phyloP scores from a whole-genome alignment of 257 asterid genomes.

The Nicotiana attenuata region DNA sequence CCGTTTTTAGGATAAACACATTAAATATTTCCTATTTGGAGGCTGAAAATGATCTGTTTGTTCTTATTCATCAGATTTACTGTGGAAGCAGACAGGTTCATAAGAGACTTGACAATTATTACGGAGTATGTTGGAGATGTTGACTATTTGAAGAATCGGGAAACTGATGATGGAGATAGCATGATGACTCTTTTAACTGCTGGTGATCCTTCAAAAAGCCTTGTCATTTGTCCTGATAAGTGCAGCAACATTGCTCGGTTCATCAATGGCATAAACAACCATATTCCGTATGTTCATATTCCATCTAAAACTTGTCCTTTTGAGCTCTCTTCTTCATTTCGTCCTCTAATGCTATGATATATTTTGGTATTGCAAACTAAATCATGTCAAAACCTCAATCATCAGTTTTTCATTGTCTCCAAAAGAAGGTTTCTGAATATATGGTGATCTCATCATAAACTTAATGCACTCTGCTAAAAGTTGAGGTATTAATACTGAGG shows the following conservation, averaged over 20 bases:
- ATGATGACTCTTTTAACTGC: conserved; percentile 87
- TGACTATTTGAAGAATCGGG: conserved; percentile 71
- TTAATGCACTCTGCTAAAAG: no score
- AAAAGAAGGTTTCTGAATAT: no score
- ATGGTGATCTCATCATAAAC: no score
- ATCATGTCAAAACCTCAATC: neutral
- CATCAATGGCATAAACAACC: conserved; percentile 91
- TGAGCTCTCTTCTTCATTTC: neutral
- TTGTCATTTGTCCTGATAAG: conserved; percentile 84
- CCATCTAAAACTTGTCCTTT: neutral
- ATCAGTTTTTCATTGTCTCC: no score
- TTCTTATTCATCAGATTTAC: conserved; percentile 55
- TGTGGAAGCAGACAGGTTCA: conserved; percentile 72
- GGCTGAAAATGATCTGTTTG: neutral
- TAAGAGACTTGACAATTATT: conserved; percentile 76
- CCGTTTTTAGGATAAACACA: no score
- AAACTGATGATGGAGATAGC: conserved; percentile 83
- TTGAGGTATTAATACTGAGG: no score
- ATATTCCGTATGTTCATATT: conserved; percentile 47
- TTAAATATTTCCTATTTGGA: no score
- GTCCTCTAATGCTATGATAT: neutral
- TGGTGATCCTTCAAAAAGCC: conserved; percentile 55
- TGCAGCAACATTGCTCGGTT: conserved; percentile 84
- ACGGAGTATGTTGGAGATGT: conserved; percentile 95
- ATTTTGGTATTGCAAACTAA: neutral